These are phyloP conservation scores for Dittrichia graveolens DNA, from an alignment of 129 eudicot species.

Conservation along the genomic window DNA sequence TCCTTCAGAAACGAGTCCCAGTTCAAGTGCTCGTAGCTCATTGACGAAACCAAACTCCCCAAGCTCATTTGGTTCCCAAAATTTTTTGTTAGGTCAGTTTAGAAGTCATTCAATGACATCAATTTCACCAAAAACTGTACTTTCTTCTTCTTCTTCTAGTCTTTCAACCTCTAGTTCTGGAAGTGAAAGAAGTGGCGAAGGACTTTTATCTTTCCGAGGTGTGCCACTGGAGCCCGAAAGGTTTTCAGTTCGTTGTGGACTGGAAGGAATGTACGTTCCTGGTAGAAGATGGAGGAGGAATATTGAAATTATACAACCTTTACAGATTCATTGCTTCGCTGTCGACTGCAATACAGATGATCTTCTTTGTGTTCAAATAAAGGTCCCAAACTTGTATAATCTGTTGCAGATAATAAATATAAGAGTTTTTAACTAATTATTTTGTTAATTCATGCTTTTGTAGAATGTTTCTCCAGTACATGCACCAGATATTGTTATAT, in stretches of 20 bases:
- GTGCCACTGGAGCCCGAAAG: slow-evolving; percentile 76
- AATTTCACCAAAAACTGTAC: slow-evolving; percentile 51
- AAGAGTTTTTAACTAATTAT: not conserved
- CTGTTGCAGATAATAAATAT: not conserved
- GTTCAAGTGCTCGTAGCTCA: slow-evolving; percentile 56
- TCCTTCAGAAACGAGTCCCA: slow-evolving; percentile 48
- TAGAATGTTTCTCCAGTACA: slow-evolving; percentile 85
- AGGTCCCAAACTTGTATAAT: slow-evolving; percentile 40
- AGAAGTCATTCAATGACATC: slow-evolving; percentile 95
- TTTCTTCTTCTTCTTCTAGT: slow-evolving; percentile 1
- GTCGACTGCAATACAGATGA: slow-evolving; percentile 82
- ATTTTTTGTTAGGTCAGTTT: slow-evolving; percentile 65
- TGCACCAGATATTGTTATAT: slow-evolving; percentile 69
- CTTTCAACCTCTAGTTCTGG: slow-evolving; percentile 11
- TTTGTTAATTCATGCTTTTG: slow-evolving; percentile 30
- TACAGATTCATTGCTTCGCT: slow-evolving; percentile 69
- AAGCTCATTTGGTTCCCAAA: slow-evolving; percentile 68
- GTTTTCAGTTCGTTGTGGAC: slow-evolving; percentile 88
- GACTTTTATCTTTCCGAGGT: slow-evolving; percentile 79
- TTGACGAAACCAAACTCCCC: slow-evolving; percentile 52
- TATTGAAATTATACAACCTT: slow-evolving; percentile 77
- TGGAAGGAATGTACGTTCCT: slow-evolving; percentile 86
- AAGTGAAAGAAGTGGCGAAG: slow-evolving; percentile 46
- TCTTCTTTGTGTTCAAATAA: slow-evolving; percentile 84
- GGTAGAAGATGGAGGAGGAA: slow-evolving; percentile 90